Evolutionary conservation across 352 stramenopile genomes (phyloP), one percentile per base, ranked within the genome.

Genomic region (Phytophthora sp.): DNA sequence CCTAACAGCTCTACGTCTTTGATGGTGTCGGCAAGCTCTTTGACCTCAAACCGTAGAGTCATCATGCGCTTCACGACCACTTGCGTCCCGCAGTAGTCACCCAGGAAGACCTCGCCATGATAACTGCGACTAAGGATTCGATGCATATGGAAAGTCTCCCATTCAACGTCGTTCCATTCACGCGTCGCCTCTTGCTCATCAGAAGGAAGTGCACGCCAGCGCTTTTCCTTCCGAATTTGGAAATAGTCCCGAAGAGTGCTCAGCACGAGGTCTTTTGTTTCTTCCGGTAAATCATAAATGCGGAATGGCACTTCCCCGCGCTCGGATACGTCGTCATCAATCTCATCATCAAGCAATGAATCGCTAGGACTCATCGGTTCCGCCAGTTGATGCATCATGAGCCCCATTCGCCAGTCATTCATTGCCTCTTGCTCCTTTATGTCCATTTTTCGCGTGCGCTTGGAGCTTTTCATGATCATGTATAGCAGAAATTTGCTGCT

Each of bases 31-130:
- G 71, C 72, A 3, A 93, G 68, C 45, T 88, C 72, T 7, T 76
- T 72, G 12, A 87, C 66, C 32, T 86, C 69, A 42, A 86, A 87
- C 0, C 78, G 76, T 12, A 86, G 45, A 15, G 80, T 91, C 75
- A 88, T 88, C 49, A 91, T 65, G 2, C 82, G 82, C 55, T 88
- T 88, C 5, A 91, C 77, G 2, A 91, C 82, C n/a, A 91, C 77
- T 28, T 84, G 73, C 1, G 61, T 71, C 15, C 70, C 73, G 26
- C 75, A 77, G 43, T 87, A 87, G 31, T 88, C 77, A 3, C 79
- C 79, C 12, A 88, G 38, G 39, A 91, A 91, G 11, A 91, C 60
- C 53, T 91, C 82, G 10, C 75, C 75, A 21, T 85, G 70, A 44
- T 82, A 87, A 41, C 79, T 91, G 20, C 82, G 79, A 58, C 77